Evolutionary conservation across 352 stramenopile genomes (phyloP).

Genomic region (Aphanomyces invadans): DNA sequence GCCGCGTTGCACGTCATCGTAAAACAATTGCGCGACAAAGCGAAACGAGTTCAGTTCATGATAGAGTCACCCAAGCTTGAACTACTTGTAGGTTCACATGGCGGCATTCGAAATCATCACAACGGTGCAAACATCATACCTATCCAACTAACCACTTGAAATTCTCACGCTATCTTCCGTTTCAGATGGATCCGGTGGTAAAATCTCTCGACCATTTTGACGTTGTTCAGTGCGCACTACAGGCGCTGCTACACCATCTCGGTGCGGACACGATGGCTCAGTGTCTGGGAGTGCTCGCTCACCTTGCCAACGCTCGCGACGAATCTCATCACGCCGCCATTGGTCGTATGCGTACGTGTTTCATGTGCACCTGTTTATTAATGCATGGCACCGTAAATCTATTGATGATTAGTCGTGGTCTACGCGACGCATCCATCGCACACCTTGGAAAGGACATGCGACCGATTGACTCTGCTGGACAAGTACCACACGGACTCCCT

Average conservation of each 20-base stretch:
- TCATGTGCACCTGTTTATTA: not conserved
- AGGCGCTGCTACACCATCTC: not conserved
- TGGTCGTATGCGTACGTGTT: not conserved
- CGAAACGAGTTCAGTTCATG: slow-evolving; percentile 13
- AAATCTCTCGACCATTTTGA: no score
- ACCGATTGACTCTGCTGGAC: not conserved
- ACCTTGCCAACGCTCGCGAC: not conserved
- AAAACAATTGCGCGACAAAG: slow-evolving; percentile 15
- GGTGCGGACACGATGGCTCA: not conserved
- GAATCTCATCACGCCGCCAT: not conserved
- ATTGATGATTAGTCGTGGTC: slow-evolving; percentile 2
- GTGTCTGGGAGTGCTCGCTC: not conserved
- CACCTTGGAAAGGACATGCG: not conserved
- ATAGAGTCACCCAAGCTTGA: no score
- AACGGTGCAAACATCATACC: no score
- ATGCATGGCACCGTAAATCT: no score
- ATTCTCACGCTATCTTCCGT: no score
- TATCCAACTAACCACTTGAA: no score
- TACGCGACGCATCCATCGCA: slow-evolving; percentile 9
- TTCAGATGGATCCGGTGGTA: no score
- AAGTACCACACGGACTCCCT: not conserved
- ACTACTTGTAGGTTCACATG: not conserved
- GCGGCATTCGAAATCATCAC: slow-evolving; percentile 2
- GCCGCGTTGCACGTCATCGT: slow-evolving; percentile 4
- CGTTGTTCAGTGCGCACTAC: not conserved